A percentile compares a stretch with the other conserved stretches of the same genome.
phyloP scores from a whole-genome alignment of 306 rosid species.

The Betula pendula region DNA sequence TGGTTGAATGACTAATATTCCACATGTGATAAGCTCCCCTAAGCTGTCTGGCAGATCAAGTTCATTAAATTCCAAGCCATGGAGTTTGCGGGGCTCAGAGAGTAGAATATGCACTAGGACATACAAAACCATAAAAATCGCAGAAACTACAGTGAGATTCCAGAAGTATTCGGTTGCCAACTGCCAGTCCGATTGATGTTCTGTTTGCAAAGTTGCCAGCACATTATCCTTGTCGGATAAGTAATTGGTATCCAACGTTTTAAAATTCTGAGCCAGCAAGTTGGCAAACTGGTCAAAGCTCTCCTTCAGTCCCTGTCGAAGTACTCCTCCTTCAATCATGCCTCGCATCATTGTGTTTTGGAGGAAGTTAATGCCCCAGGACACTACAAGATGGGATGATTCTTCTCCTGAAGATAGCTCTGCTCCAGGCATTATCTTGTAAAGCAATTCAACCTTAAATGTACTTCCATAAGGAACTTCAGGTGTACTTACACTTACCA shows the following conservation, averaged over 20 bases:
- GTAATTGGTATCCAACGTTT: constrained; percentile 37
- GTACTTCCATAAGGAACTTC: constrained; percentile 85
- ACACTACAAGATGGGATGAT: constrained; percentile 59
- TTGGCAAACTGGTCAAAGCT: constrained; percentile 55
- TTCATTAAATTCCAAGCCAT: constrained; percentile 75
- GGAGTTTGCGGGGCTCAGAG: constrained; percentile 47
- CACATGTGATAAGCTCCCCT: constrained; percentile 74
- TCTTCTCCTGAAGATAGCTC: constrained; percentile 55
- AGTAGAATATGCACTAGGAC: constrained; percentile 57
- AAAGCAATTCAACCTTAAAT: constrained; percentile 71
- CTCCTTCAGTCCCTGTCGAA: constrained; percentile 73
- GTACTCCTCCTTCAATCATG: constrained; percentile 74
- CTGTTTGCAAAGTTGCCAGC: constrained; percentile 51
- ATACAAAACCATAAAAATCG: constrained; percentile 54
- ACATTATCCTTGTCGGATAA: constrained; percentile 53
- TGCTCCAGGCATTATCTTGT: constrained; percentile 71
- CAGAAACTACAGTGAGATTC: constrained; percentile 59
- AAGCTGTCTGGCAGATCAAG: constrained; percentile 83
- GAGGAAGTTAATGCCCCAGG: constrained; percentile 70
- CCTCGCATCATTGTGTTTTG: constrained; percentile 83
- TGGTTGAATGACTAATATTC: constrained; percentile 58
- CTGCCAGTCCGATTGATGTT: constrained; percentile 58
- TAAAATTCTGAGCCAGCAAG: constrained; percentile 50
- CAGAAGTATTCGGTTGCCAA: constrained; percentile 61
- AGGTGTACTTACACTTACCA: constrained; percentile 61